Evolutionary conservation across 345 rosid genomes (phyloP), one percentile per base, ranked within the genome.

Genomic region (Dimocarpus longan): DNA sequence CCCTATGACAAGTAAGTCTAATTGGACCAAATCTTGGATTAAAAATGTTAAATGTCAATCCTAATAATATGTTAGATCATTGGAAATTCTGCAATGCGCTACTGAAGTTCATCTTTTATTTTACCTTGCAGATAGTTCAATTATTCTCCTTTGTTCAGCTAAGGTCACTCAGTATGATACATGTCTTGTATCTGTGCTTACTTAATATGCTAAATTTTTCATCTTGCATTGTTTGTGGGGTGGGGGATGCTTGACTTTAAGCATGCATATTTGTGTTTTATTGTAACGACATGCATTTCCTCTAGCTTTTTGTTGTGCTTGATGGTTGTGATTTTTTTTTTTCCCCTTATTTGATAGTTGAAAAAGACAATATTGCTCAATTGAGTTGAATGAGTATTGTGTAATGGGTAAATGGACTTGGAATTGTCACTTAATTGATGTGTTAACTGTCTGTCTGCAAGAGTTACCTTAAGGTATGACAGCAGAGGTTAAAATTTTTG

Each of bases 1-100:
- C 90, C 94, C 15, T 89, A 88, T 81, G 92, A 94, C 83, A 92
- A 89, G 98, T 97, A 89, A 48, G 91, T 82, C 21, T 40, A 68
- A 19, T 76, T 56, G 52, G 39, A 18, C 24, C 56, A 57, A 63
- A 40, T 70, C 4, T 57, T 32, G 78, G 13, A 12, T 32, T n/a
- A 76, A 13, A 65, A 22, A 10, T 65, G 44, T 28, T 50, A 63
- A 16, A 43, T 60, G 44, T 32, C 46, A 8, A 48, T 65, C 46
- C 9, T 75, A 6, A 37, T 1, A 10, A 21, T 52, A 6, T 21
- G 12, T 39, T 67, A n/a, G 22, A 22, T 12, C 40, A 66, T 37
- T 50, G 39, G 63, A 28, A 22, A 66, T 37, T 66, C 22, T n/a
- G 15, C 24, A 75, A 64, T 6, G 15, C 21, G n/a, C 28, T 75